These are phyloP conservation scores for Thermothelomyces thermophilus DNA, from an alignment of 2,329 filamentous ascomycete species.

Conservation along the genomic window DNA sequence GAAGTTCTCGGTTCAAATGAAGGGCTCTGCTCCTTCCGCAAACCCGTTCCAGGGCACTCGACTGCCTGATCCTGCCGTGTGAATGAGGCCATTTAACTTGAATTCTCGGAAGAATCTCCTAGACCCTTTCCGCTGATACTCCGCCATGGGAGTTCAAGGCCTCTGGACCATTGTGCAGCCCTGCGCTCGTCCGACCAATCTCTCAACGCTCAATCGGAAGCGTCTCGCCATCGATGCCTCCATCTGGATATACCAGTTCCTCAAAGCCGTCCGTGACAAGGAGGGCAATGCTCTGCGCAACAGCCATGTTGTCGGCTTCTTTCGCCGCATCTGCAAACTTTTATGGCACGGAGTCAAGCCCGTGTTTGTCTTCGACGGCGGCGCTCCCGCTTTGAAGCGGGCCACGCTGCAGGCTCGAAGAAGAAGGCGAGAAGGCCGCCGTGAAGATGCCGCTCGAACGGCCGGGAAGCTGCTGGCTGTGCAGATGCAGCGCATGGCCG, in stretches of 20 bases:
- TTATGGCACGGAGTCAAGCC: slow-evolving; percentile 94
- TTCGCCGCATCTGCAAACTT: slow-evolving; percentile 94
- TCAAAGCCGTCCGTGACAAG: slow-evolving; percentile 97
- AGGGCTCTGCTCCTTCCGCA: not conserved
- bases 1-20: not conserved
- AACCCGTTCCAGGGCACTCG: too few relatives aligned
- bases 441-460: slow-evolving; percentile 88
- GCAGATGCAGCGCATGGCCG: slow-evolving; percentile 85
- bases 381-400: slow-evolving; percentile 82
- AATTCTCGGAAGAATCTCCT: not conserved
- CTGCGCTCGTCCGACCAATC: slow-evolving; percentile 89
- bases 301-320: slow-evolving; percentile 95
- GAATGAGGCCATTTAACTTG: not conserved
- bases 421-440: slow-evolving; percentile 72
- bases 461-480: slow-evolving; percentile 86
- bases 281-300: slow-evolving; percentile 95
- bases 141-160: slow-evolving; percentile 87
- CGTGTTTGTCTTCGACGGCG: slow-evolving; percentile 97
- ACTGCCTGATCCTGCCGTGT: not conserved
- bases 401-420: slow-evolving; percentile 80
- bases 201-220: slow-evolving; percentile 93
- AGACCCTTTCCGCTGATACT: not conserved
- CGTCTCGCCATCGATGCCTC: slow-evolving; percentile 95
- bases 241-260: slow-evolving; percentile 99
- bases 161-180: slow-evolving; percentile 96